These are phyloP conservation scores for Nothopassalora personata DNA, from an alignment of 2,329 filamentous ascomycete species.

Conservation along the genomic window DNA sequence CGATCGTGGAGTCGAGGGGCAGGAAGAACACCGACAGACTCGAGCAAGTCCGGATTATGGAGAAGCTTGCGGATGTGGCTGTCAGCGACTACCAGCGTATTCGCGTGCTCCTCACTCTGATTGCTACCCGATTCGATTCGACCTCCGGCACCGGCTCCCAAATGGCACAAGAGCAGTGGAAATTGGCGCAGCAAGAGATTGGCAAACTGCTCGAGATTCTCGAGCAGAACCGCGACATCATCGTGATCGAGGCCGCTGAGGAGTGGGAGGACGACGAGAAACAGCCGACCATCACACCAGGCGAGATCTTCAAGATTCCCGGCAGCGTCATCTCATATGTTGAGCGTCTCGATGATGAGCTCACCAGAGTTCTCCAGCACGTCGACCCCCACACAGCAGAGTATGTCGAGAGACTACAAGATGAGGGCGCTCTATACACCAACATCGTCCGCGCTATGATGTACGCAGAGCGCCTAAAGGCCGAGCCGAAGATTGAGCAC, in stretches of 20 bases:
- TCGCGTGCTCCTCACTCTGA: conserved; percentile 81
- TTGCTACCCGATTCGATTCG: conserved; percentile 92
- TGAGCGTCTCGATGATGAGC: conserved; percentile 93
- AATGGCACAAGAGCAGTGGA: conserved; percentile 97
- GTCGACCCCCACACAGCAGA: conserved; percentile 98
- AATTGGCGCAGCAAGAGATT: conserved; percentile 84
- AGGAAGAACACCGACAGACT: conserved; percentile 97
- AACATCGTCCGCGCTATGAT: conserved; percentile 82
- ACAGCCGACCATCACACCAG: conserved; percentile 65
- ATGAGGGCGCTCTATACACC: conserved; percentile 87
- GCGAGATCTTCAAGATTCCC: conserved; percentile 82
- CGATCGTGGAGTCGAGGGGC: conserved; percentile 90
- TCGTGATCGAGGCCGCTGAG: conserved; percentile 81
- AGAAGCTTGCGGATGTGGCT: conserved; percentile 87
- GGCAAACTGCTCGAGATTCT: conserved; percentile 70
- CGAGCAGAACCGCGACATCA: conserved; percentile 68
- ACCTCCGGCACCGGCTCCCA: conserved; percentile 71
- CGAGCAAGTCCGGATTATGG: conserved; percentile 96
- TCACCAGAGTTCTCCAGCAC: conserved; percentile 91
- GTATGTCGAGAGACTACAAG: conserved; percentile 90
- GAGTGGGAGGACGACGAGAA: conserved; percentile 99
- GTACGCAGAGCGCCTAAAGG: conserved; percentile 78
- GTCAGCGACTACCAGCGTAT: conserved; percentile 89
- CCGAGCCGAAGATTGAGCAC: conserved; percentile 63
- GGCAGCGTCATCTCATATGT: conserved; percentile 92